Evolutionary conservation across 768 basidiomycete genomes (phyloP).

Genomic region (Fistulinella prunicolor): DNA sequence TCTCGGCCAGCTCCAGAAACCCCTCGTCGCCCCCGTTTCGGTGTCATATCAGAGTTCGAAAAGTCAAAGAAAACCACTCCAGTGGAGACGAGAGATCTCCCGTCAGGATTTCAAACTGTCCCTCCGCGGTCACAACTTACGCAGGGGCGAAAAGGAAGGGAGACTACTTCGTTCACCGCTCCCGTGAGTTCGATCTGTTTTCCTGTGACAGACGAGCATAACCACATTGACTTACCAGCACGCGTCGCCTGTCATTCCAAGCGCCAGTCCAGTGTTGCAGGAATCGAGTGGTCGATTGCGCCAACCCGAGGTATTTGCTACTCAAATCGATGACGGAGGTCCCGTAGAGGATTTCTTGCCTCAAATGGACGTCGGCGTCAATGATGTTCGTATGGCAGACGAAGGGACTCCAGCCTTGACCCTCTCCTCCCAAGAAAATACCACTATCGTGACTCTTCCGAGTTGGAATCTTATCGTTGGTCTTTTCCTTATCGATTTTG

Average conservation of each 20-base stretch:
- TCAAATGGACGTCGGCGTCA: constrained; percentile 20
- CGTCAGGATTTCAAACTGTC: constrained; percentile 26
- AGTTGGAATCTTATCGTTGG: constrained; percentile 59
- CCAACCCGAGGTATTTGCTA: constrained; percentile 22
- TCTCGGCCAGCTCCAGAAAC: constrained; percentile 34
- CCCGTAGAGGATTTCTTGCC: constrained; percentile 12
- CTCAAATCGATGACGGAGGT: constrained; percentile 11
- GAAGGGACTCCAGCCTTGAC: constrained; percentile 14
- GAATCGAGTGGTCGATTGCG: constrained; percentile 3
- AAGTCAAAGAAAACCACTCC: constrained; percentile 14
- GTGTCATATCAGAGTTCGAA: constrained; percentile 24
- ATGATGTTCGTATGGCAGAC: constrained; percentile 37
- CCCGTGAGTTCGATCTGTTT: constrained; percentile 3
- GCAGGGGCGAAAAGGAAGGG: constrained; percentile 18
- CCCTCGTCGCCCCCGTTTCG: constrained; percentile 38
- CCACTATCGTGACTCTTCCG: constrained; percentile 37
- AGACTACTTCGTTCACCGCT: constrained; percentile 1
- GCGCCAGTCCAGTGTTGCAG: constrained; percentile 21
- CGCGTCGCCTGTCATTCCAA: constrained; percentile 19
- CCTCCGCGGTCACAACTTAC: constrained; percentile 18
- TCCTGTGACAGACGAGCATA: not conserved
- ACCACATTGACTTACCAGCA: constrained; percentile 2
- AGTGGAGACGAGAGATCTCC: constrained; percentile 18
- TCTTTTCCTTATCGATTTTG: constrained; percentile 1
- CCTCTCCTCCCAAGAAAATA: constrained; percentile 26